These are phyloP conservation scores for Yamadazyma membranifaciens DNA, from an alignment of 1,139 yeast species.

Conservation along the genomic window DNA sequence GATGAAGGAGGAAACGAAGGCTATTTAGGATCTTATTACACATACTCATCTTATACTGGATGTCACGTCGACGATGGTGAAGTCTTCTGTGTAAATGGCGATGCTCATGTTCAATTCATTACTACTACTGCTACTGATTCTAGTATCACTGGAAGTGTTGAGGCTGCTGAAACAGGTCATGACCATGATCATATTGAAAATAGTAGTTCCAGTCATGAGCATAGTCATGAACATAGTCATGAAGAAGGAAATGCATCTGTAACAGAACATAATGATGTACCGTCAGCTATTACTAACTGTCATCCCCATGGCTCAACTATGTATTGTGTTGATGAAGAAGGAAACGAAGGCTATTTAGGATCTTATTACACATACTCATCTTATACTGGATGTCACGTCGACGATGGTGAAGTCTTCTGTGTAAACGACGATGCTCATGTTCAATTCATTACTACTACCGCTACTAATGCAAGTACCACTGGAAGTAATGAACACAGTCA, in stretches of 20 bases:
- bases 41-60: constrained; percentile 20
- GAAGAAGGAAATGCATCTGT: neutral
- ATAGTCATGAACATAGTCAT: neutral
- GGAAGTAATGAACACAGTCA: neutral
- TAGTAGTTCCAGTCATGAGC: too few species aligned
- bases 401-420: constrained; percentile 25
- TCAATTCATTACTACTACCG: neutral
- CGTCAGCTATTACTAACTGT: constrained; percentile 17
- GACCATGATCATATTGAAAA: neutral
- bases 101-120: constrained; percentile 13
- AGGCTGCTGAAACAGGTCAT: neutral
- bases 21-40: constrained; percentile 25
- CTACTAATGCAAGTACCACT: neutral
- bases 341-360: constrained; percentile 26
- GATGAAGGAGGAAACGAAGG: constrained; percentile 30
- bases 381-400: constrained; percentile 29
- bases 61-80: constrained; percentile 29
- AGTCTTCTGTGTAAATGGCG: constrained; percentile 20
- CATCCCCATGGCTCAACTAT: constrained; percentile 27
- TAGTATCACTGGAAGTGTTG: neutral
- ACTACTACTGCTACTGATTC: neutral
- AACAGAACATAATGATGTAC: neutral
- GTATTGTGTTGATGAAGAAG: constrained; percentile 25
- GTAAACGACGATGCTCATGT: constrained; percentile 16
- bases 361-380: constrained; percentile 24